phyloP scores from a whole-genome alignment of 768 basidiomycete species.

The Lyophyllum semitale region DNA sequence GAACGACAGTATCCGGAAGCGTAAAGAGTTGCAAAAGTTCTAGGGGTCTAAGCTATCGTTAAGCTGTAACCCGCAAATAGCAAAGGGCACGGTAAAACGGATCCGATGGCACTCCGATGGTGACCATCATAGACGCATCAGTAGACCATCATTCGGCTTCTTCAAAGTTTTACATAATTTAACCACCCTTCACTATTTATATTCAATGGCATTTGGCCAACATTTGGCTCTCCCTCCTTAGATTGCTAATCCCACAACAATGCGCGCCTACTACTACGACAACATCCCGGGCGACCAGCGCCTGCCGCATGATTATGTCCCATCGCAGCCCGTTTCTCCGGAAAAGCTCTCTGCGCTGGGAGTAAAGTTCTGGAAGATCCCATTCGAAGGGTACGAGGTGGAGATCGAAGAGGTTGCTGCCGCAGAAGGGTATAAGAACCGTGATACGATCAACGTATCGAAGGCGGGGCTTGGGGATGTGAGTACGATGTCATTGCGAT shows the following conservation, averaged over 20 bases:
- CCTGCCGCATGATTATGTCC: conserved; percentile 71
- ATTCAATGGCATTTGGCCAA: no score
- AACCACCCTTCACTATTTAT: not conserved
- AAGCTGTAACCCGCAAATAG: no score
- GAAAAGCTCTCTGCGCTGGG: conserved; percentile 57
- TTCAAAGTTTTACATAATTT: conserved; percentile 1
- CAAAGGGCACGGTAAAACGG: no score
- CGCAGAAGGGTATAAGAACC: conserved; percentile 79
- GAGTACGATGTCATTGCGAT: conserved; percentile 13
- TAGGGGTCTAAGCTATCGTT: no score
- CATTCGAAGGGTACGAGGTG: conserved; percentile 57
- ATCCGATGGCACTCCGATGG: not conserved
- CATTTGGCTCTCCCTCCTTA: not conserved
- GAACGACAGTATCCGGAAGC: no score
- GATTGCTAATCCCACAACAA: conserved; percentile 22
- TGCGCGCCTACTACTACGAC: conserved; percentile 80
- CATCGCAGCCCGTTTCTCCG: conserved; percentile 51
- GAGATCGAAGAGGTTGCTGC: conserved; percentile 64
- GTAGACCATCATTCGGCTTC: no score
- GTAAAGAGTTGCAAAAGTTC: no score
- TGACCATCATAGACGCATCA: no score
- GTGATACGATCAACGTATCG: conserved; percentile 78
- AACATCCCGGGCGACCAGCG: conserved; percentile 81
- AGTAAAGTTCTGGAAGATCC: conserved; percentile 69
- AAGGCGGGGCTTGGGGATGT: conserved; percentile 79